Base-by-base conservation (phyloP, 805 yeast genomes). In the Ogataea allantospora region DNA sequence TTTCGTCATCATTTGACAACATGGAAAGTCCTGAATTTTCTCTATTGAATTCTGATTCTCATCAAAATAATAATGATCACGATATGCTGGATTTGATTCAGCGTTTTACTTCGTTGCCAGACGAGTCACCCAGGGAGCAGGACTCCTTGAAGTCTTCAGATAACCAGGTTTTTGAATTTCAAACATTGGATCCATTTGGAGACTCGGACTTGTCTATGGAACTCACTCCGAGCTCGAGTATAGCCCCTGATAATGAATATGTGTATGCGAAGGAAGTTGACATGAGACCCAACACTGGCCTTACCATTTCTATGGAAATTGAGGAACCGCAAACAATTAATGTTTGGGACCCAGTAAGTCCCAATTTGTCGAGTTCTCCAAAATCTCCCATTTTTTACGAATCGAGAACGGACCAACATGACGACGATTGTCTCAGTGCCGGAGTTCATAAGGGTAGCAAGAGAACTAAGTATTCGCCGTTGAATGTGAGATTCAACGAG, bases 141-240 rank as follows among this genome's bases (percentile, higher is more conserved):
- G 43, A 43, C 10, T 27, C 40, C 10, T 24, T 40, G 20, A 37
- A 14, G 6, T 31, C 47, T 13, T 41, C 44, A 13, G 47, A 43
- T 13, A 34, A 43, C 17, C 31, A 36, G 10, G 16, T 43, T 10
- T 43, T 40, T 43, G 47, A 40, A 33, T 40, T 38, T 19, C 39
- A 40, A 26, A 30, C 35, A 18, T 12, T 40, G 27, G 30, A 28
- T 17, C 28, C 27, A 12, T 33, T 37, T 9, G 38, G 35, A 18
- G 40, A 21, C 14, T 27, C 35, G 8, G 40, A 33, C 19, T 12
- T 36, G 11, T 27, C 47, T 4, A n/a, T 34, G 10, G 31, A 31
- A 12, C 18, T 40, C 11, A 40, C 44, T 16, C 47, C 47, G 27
- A 40, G 40, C 7, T 43, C 47, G 6, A 40, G 42, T 27, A 29